Evolutionary conservation across 257 asterid genomes (phyloP).

Genomic region (Verbascum thapsus): DNA sequence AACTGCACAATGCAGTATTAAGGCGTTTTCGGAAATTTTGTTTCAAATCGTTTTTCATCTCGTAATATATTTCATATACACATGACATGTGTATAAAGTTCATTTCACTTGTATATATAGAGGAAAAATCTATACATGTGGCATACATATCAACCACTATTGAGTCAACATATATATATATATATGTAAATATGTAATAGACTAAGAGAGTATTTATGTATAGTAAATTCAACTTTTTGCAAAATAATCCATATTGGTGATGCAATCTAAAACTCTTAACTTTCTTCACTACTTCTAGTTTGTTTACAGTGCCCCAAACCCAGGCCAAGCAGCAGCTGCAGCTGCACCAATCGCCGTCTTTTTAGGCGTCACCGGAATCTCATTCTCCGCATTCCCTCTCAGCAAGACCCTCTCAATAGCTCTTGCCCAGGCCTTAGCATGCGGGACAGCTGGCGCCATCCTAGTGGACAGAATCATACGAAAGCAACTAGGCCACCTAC

Average conservation of each 20-base stretch:
- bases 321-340: constrained; percentile 94
- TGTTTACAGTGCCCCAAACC: constrained; percentile 95
- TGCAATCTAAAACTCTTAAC: constrained; percentile 34
- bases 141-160: too few species aligned
- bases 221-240: neutral
- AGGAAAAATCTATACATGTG: too few species aligned
- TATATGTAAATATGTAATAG: too few species aligned
- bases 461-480: constrained; percentile 56
- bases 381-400: constrained; percentile 82
- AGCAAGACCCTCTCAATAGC: constrained; percentile 56
- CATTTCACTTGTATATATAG: too few species aligned
- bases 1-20: too few species aligned
- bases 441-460: constrained; percentile 67
- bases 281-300: constrained; percentile 56
- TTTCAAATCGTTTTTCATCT: too few species aligned
- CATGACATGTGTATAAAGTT: too few species aligned
- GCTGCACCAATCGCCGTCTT: constrained; percentile 91
- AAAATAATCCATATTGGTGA: neutral
- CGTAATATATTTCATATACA: too few species aligned
- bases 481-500: constrained; percentile 87
- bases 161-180: too few species aligned
- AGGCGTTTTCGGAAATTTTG: too few species aligned
- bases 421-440: constrained; percentile 61
- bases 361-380: constrained; percentile 73
- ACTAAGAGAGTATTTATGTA: too few species aligned